Conservation (phyloP, 2,329 filamentous ascomycete genomes). For the Claviceps africana region DNA sequence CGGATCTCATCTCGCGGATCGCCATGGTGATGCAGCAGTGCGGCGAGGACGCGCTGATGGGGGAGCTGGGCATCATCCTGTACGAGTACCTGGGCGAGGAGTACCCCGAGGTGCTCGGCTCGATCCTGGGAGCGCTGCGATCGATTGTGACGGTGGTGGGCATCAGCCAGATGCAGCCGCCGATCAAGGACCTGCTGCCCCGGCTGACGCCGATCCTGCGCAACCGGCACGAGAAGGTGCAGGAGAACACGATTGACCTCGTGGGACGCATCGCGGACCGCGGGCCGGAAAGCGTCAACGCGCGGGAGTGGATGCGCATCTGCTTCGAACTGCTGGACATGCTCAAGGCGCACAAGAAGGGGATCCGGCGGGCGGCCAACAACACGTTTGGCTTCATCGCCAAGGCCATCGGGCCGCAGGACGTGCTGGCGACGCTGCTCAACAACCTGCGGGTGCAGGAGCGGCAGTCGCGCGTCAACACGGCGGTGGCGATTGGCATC, state of each 20-base stretch:
- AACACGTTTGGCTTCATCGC: slow-evolving; percentile 99
- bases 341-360: slow-evolving; percentile 99
- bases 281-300: slow-evolving; percentile 90
- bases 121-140: slow-evolving; percentile 84
- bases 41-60: slow-evolving; percentile 88
- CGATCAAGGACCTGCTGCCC: slow-evolving; percentile 89
- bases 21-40: slow-evolving; percentile 99
- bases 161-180: slow-evolving; percentile 95
- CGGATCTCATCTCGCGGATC: slow-evolving; percentile 90
- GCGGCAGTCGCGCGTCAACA: slow-evolving; percentile 95
- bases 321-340: slow-evolving; percentile 98
- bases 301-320: slow-evolving; percentile 98
- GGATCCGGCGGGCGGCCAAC: slow-evolving; percentile 93
- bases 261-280: slow-evolving; percentile 96
- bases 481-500: slow-evolving; percentile 94
- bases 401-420: slow-evolving; percentile 95
- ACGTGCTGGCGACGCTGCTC: slow-evolving; percentile 85
- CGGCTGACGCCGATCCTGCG: slow-evolving; percentile 94
- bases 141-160: slow-evolving; percentile 97
- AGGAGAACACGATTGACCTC: slow-evolving; percentile 96
- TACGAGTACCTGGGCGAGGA: slow-evolving; percentile 98
- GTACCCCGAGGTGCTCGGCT: slow-evolving; percentile 93
- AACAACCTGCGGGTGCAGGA: slow-evolving; percentile 97
- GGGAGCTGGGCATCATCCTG: slow-evolving; percentile 82
- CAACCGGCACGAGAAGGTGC: slow-evolving; percentile 97